phyloP scores from a whole-genome alignment of 768 basidiomycete genomes.

The Tulasnella sp. region DNA sequence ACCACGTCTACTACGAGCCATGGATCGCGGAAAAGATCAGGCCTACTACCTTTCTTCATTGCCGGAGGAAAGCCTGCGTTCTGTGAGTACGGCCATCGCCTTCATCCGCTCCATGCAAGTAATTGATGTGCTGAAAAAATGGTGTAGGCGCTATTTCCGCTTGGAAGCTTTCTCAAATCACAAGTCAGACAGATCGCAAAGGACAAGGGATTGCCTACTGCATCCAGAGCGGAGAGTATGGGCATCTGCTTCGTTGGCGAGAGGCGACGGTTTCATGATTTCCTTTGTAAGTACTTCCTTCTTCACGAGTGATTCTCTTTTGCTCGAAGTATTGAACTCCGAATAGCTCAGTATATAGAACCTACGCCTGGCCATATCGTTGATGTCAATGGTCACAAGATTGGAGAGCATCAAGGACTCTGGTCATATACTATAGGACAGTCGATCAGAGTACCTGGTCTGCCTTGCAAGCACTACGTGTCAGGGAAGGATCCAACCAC shows the following conservation, averaged over 20 bases:
- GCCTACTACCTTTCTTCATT: conserved; percentile 82
- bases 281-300: conserved; percentile 61
- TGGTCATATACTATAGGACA: conserved; percentile 86
- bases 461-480: conserved; percentile 54
- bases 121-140: not conserved
- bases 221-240: conserved; percentile 73
- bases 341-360: conserved; percentile 62
- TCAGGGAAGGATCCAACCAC: conserved; percentile 46
- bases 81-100: conserved; percentile 23
- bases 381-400: conserved; percentile 39
- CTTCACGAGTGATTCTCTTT: not conserved
- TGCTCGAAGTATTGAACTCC: not conserved
- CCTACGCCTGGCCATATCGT: conserved; percentile 59
- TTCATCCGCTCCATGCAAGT: not conserved
- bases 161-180: conserved; percentile 51
- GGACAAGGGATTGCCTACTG: conserved; percentile 51
- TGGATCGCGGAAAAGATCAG: conserved; percentile 70
- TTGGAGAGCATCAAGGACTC: conserved; percentile 57
- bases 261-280: conserved; percentile 52
- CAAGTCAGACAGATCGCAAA: conserved; percentile 62
- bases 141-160: conserved; percentile 54
- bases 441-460: conserved; percentile 51
- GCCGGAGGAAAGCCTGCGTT: conserved; percentile 45
- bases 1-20: conserved; percentile 31
- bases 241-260: conserved; percentile 92